Percentiles rank a stretch among this genome's conserved stretches.
phyloP scores from a whole-genome alignment of 345 rosid genomes.

The Eucalyptus polybractea region DNA sequence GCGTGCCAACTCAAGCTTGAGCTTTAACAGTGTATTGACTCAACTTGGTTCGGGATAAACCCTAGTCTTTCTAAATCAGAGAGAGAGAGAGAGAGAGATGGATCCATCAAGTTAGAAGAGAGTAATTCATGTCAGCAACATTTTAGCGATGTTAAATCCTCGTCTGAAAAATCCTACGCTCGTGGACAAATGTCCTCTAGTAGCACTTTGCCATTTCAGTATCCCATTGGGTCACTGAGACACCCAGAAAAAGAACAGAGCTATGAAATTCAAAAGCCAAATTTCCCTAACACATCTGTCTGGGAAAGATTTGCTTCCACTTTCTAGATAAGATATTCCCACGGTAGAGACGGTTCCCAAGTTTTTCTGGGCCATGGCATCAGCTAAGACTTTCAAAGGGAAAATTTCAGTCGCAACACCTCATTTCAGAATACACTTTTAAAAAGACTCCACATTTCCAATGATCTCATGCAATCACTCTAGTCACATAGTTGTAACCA shows the following conservation, averaged over 20 bases:
- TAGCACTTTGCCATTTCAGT: neutral
- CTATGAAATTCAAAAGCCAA: neutral
- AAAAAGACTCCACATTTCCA: neutral
- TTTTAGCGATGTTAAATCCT: neutral
- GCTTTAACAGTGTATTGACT: neutral
- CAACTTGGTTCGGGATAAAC: neutral
- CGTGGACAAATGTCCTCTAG: neutral
- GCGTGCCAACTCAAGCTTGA: neutral
- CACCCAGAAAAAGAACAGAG: neutral
- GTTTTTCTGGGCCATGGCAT: neutral
- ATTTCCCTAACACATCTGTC: neutral
- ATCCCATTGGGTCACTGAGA: neutral
- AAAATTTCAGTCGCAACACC: neutral
- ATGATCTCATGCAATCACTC: neutral
- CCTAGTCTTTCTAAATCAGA: neutral
- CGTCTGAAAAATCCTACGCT: neutral
- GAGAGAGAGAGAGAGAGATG: neutral
- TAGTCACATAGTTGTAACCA: neutral
- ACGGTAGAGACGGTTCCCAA: neutral
- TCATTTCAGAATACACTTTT: neutral
- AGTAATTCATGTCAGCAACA: neutral
- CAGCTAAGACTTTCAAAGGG: neutral
- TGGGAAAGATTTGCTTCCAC: neutral
- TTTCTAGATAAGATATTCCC: neutral
- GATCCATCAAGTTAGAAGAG: neutral